Evolutionary conservation across 2,329 filamentous ascomycete genomes (phyloP).

Genomic region (Apiospora rasikravindrae): DNA sequence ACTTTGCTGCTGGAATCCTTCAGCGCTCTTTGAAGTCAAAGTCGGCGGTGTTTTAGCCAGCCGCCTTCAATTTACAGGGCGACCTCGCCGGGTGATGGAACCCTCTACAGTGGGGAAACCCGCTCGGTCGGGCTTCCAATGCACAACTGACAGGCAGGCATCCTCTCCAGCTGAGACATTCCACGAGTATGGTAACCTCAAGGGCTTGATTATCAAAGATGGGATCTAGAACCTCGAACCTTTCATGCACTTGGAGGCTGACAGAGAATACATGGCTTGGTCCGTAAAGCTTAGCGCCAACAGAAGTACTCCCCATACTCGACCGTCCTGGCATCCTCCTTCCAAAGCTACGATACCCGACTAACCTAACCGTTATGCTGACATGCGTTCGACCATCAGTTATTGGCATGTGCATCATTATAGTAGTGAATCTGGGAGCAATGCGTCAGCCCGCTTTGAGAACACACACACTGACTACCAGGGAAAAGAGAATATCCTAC

Average conservation of each 20-base stretch:
- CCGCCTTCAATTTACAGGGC: background rate
- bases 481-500: conserved; percentile 40
- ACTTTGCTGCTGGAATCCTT: background rate
- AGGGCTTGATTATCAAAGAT: background rate
- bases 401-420: conserved; percentile 42
- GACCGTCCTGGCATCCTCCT: background rate
- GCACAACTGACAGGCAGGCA: background rate
- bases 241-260: background rate
- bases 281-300: background rate
- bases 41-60: background rate
- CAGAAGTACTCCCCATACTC: background rate
- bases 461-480: background rate
- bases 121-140: background rate
- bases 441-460: background rate
- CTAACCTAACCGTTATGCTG: background rate
- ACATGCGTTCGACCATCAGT: background rate
- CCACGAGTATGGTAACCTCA: background rate
- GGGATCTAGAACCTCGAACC: background rate
- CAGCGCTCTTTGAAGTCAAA: background rate
- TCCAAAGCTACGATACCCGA: background rate
- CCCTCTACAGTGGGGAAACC: conserved; percentile 10
- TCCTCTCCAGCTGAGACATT: background rate
- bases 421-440: conserved; percentile 46
- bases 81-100: background rate
- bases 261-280: background rate